Percentiles rank a stretch among this genome's conserved stretches.
Evolutionary conservation across 2,329 filamentous ascomycete species (phyloP).

Genomic region (Exophiala sp.): DNA sequence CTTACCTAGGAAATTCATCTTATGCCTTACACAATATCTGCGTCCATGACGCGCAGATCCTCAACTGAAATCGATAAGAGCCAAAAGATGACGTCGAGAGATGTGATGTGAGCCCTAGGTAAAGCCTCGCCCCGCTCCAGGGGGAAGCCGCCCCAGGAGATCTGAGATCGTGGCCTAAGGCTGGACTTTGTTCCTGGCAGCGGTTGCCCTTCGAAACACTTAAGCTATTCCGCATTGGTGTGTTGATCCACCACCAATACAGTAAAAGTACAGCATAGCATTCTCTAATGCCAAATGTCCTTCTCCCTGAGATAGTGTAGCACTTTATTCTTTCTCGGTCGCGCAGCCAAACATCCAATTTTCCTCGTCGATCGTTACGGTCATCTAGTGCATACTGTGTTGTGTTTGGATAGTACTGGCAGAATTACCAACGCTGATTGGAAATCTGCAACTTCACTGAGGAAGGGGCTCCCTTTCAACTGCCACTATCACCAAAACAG

Average conservation of each 20-base stretch:
- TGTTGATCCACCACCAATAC: no score
- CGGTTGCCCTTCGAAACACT: no score
- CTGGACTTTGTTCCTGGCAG: no score
- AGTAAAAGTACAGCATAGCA: no score
- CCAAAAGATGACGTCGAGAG: neutral
- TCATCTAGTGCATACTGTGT: neutral
- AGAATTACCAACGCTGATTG: neutral
- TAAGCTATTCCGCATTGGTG: no score
- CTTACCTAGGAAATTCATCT: no score
- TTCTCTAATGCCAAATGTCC: no score
- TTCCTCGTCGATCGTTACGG: no score
- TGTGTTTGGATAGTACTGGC: neutral
- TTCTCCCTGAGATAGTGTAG: no score
- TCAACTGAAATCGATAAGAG: neutral
- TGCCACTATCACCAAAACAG: conserved; percentile 6
- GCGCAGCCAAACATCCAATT: no score
- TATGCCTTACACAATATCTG: neutral
- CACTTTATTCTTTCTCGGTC: no score
- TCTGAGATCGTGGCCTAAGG: no score
- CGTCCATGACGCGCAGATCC: conserved; percentile 1
- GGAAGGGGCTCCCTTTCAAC: neutral
- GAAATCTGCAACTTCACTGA: neutral
- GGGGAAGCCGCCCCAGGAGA: neutral
- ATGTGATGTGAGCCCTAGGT: neutral
- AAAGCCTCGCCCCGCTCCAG: neutral